A percentile compares a stretch with the other conserved stretches of the same genome.
Conservation (phyloP, 23 red algal species). For the Agarophyton chilense region DNA sequence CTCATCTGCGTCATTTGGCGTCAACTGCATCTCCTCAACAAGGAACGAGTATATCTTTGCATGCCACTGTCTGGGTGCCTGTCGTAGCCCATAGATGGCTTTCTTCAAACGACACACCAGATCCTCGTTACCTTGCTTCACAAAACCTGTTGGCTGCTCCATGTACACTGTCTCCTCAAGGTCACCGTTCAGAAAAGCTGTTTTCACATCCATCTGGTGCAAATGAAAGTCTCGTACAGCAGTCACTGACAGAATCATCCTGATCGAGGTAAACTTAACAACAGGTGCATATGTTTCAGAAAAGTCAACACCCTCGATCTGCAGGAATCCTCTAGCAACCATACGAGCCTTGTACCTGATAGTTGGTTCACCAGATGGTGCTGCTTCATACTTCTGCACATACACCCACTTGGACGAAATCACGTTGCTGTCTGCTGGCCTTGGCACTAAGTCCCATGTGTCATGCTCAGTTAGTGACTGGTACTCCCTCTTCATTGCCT, state of each 20-base stretch:
- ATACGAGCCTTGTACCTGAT: slow-evolving; percentile 58
- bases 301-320: slow-evolving; percentile 48
- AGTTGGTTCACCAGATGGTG: background rate
- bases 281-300: slow-evolving; percentile 56
- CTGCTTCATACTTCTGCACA: slow-evolving; percentile 38
- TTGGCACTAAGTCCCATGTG: slow-evolving; percentile 43
- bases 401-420: slow-evolving; percentile 33
- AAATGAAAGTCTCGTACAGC: slow-evolving; percentile 3
- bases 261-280: slow-evolving; percentile 30
- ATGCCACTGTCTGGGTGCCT: slow-evolving; percentile 35
- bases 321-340: slow-evolving; percentile 21
- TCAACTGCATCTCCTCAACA: slow-evolving; percentile 21
- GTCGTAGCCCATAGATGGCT: slow-evolving; percentile 42
- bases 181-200: slow-evolving; percentile 60
- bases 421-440: slow-evolving; percentile 38
- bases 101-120: slow-evolving; percentile 47
- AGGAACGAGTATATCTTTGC: slow-evolving; percentile 27
- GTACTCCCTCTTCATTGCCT: slow-evolving; percentile 25
- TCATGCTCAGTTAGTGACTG: slow-evolving; percentile 35
- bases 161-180: slow-evolving; percentile 60
- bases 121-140: background rate
- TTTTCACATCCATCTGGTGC: slow-evolving; percentile 50
- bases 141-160: slow-evolving; percentile 43
- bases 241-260: slow-evolving; percentile 8
- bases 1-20: slow-evolving; percentile 22